Base-by-base conservation (phyloP, 2,329 filamentous ascomycete species). In the Colletotrichum liriopes region DNA sequence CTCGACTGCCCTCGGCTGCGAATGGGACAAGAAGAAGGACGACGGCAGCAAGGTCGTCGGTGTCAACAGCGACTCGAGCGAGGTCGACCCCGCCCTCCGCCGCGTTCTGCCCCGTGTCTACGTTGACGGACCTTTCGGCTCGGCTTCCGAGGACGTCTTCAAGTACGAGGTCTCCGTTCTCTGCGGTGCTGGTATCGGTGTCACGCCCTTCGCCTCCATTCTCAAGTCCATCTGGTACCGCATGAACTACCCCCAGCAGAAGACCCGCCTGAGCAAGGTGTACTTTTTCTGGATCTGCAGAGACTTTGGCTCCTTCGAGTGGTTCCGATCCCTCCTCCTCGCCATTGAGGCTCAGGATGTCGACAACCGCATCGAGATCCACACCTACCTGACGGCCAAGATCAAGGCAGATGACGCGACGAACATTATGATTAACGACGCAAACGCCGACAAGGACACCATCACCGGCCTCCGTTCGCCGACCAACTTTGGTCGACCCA, bases 251-350 rank as follows among this genome's bases (percentile, higher is more conserved):
- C 93, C 93, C 3, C 92, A 94, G 80, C 90, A 92, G 82, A 93
- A 93, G 84, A 95, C 93, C 3, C 88, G 93, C 5, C 87, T 97
- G 54, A 89, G 92, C 78, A 97, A 96, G 82, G 93, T 97, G 32
- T 97, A 96, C 86, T 96, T 96, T 86, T 95, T 96, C 88, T 96
- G 94, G 94, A 92, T 96, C 74, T 96, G 94, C 86, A 89, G 94
- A 82, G 94, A 96, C 82, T 96, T 96, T 78, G 93, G 92, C 43
- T 94, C 93, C 0, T 95, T 96, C 77, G 94, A 96, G 85, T 97
- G 94, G 94, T 96, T 96, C 87, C 89, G 93, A 61, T 95, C 93
- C 35, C 85, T 97, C 72, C 88, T 97, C 20, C 87, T 95, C 74
- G 94, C 94, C 66, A 96, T 97, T 77, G 94, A 96, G 83, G 93